Percentiles rank a stretch among this genome's conserved stretches.
Conservation (phyloP, 805 yeast genomes). For the Starmerella cellae region DNA sequence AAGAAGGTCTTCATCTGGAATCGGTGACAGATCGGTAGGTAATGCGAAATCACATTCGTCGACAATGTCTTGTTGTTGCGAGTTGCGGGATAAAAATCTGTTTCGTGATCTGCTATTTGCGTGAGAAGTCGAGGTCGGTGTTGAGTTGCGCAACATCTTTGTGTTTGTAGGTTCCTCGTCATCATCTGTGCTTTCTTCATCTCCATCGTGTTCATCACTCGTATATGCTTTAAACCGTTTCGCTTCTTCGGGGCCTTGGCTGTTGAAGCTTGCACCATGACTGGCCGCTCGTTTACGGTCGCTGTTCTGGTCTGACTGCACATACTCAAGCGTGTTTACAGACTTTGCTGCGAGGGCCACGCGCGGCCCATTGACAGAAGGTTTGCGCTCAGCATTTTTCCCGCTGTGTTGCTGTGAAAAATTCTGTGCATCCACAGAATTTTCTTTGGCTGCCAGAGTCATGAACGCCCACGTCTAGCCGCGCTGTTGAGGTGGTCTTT, state of each 20-base stretch:
- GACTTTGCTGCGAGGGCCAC: conserved; percentile 9
- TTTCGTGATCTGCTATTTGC: neutral
- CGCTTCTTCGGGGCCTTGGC: neutral
- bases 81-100: too few relatives aligned
- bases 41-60: conserved; percentile 2
- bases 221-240: neutral
- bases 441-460: conserved; percentile 11
- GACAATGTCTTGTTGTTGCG: too few relatives aligned
- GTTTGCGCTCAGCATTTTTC: neutral
- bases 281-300: conserved; percentile 2
- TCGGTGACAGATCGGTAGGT: neutral
- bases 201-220: neutral
- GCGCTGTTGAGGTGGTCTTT: too few relatives aligned
- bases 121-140: neutral
- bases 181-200: conserved; percentile 4
- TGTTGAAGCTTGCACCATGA: neutral
- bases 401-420: neutral
- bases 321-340: conserved; percentile 4
- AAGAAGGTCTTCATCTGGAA: conserved; percentile 1
- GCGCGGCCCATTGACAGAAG: neutral
- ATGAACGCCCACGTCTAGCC: too few relatives aligned
- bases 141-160: neutral
- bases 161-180: neutral
- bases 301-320: neutral
- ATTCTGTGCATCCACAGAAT: conserved; percentile 4